Base-by-base conservation (phyloP, 2,329 filamentous ascomycete species). In the Aspergillus sp. region DNA sequence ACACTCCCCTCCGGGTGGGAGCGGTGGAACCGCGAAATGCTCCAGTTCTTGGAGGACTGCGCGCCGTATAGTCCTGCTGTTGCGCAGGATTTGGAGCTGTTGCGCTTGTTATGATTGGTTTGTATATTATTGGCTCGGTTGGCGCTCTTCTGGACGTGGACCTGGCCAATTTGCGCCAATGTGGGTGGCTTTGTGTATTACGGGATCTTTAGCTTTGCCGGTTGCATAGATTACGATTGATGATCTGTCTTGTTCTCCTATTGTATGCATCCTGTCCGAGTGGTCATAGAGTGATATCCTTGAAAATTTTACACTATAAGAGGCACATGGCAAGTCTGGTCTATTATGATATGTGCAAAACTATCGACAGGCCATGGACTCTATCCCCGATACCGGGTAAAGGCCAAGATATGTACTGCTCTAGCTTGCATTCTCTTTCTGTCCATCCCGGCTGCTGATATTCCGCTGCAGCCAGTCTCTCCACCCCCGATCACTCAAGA, bases 401-500 rank as follows among this genome's bases (percentile, higher is more conserved):
- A 22, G 22, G 22, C 22, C 22, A 22, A 30, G 26, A 30, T 30
- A 30, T 10, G 26, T 11, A 30, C 26, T 10, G 26, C 7, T 30
- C 6, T 3, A 30, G 7, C 26, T 10, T 30, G 26, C 26, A 30
- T 30, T 30, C 26, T 30, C 8, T 8, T 14, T 38, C 35, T 38
- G 16, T 2, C 16, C 40, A 19, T 36, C 26, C 6, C 30, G 32
- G 9, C 32, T 24, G 20, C 45, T 46, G 5, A 53, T 56, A 47
- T 68, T 63, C 13, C 58, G 47, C 22, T 58, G 52, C 6, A 82
- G 52, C 79, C 79, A 82, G 0, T 66, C 54, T 43, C 59, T 69
- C 79, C 81, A 83, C 0, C 45, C 57, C 8, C 63, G 47, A 32
- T 82, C 76, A 1, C 59, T 62, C 30, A 82, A 42, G 42, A 83